Conservation (phyloP, 345 rosid genomes). For the Limnanthes douglasii region DNA sequence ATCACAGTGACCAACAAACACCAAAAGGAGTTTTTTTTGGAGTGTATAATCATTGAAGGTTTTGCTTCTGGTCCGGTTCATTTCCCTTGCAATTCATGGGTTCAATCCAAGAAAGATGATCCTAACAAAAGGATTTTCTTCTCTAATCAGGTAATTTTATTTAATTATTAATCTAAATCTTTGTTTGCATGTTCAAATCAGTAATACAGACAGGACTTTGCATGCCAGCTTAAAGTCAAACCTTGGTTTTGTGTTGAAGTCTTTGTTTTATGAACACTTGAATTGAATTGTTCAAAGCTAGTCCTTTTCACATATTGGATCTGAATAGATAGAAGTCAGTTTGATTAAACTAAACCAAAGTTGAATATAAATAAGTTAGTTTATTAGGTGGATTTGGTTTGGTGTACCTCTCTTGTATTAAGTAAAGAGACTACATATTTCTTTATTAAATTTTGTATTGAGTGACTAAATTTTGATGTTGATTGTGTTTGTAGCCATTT, state of each 20-base stretch:
- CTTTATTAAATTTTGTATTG: neutral
- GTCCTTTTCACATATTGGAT: too few relatives aligned
- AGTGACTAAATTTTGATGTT: neutral
- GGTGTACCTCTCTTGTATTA: too few relatives aligned
- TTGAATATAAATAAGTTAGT: too few relatives aligned
- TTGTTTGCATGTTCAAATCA: too few relatives aligned
- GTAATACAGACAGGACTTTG: too few relatives aligned
- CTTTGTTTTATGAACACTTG: conserved; percentile 2
- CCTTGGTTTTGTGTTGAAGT: conserved; percentile 4
- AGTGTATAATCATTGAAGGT: conserved; percentile 76
- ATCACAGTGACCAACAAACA: conserved; percentile 76
- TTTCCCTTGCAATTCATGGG: conserved; percentile 96
- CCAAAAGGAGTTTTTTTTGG: conserved; percentile 77
- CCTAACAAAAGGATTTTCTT: conserved; percentile 64
- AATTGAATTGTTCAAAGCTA: conserved; percentile 15
- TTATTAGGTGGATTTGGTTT: too few relatives aligned
- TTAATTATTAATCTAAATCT: neutral
- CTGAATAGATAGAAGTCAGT: too few relatives aligned
- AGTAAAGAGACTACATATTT: too few relatives aligned
- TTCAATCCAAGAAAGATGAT: conserved; percentile 58
- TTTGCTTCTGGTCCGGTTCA: conserved; percentile 75
- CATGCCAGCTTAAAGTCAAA: neutral
- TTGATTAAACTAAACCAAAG: too few relatives aligned
- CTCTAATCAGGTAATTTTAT: conserved; percentile 49
- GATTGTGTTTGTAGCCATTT: conserved; percentile 46